Evolutionary conservation across 768 basidiomycete species (phyloP), one percentile per base, ranked within the genome.

Genomic region (Trametes cubensis): DNA sequence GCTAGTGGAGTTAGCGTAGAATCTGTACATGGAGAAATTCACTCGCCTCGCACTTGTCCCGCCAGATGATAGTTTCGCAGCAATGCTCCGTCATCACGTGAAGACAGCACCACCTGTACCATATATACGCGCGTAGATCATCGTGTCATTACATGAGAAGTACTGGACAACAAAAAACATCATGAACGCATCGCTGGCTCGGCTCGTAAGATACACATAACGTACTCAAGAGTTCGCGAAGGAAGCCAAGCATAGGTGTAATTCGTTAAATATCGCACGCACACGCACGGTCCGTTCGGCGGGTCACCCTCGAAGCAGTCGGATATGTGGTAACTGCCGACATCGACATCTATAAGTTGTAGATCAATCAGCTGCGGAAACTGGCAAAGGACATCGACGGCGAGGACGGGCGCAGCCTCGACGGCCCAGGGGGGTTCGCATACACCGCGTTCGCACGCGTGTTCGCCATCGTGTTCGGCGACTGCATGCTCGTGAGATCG

Each of bases 391-490:
- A 67, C 55, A 68, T 56, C 46, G 62, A 58, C 20, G 63, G 60
- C 23, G 68, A 67, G 51, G 63, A 64, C 38, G 55, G n/a, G 21
- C 65, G 62, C 26, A 51, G 26, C 55, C 53, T 55, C 8, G 54
- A 44, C 41, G 58, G 28, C 5, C 47, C 50, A 40, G 53, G 30
- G 23, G 53, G 30, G 23, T 41, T 47, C 17, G 23, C 59, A 28
- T 40, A 52, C 38, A 41, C 40, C 41, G 66, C 62, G 56, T 73
- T 73, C 49, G 66, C 67, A 13, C 60, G 54, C 25, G 69, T 71
- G 54, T 72, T 71, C 58, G 67, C 70, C 61, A 53, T 62, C 42
- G 71, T 70, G 30, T 65, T 55, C 44, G 71, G 71, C 50, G 67
- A 69, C 54, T 67, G 64, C 58, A 63, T 48, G 50, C 41, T 63